These are phyloP conservation scores for Phytophthora sojae DNA, from an alignment of 352 stramenopile genomes.

Conservation along the genomic window DNA sequence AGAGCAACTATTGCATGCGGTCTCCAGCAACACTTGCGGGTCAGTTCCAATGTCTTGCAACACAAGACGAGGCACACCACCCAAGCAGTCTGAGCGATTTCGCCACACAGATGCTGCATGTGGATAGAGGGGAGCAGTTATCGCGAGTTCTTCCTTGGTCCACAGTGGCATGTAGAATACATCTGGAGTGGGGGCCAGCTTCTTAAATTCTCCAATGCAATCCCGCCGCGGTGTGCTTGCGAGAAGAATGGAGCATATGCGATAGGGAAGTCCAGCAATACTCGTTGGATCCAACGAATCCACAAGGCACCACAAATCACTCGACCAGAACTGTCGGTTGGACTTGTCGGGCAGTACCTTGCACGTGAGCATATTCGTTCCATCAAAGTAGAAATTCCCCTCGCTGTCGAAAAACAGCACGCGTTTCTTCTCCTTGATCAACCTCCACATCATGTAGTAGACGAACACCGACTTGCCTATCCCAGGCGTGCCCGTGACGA, in stretches of 20 bases:
- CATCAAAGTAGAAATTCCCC: conserved; percentile 57
- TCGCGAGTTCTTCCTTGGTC: conserved; percentile 38
- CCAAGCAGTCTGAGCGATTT: conserved; percentile 30
- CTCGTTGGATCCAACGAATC: conserved; percentile 33
- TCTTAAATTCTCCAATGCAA: conserved; percentile 45
- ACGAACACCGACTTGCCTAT: conserved; percentile 44
- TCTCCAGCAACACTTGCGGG: conserved; percentile 40
- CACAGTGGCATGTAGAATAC: conserved; percentile 45
- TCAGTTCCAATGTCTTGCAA: conserved; percentile 41
- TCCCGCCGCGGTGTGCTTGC: conserved; percentile 40
- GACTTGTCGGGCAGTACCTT: conserved; percentile 1
- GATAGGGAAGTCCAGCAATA: too few relatives aligned
- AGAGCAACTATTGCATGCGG: conserved; percentile 40
- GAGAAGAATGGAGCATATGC: too few relatives aligned
- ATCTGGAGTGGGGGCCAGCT: conserved; percentile 36
- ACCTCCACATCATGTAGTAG: conserved; percentile 48
- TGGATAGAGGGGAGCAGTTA: conserved; percentile 37
- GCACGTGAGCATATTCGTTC: conserved; percentile 17
- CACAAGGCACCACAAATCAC: conserved; percentile 44
- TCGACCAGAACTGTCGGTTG: conserved; percentile 28
- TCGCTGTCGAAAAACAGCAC: conserved; percentile 26
- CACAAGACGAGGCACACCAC: conserved; percentile 42
- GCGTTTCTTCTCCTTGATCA: conserved; percentile 42
- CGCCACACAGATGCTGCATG: conserved; percentile 22
- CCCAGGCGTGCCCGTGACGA: conserved; percentile 41